Evolutionary conservation across 2,329 filamentous ascomycete genomes (phyloP), one percentile per base, ranked within the genome.

Genomic region (Ophiostoma novo-ulmi): DNA sequence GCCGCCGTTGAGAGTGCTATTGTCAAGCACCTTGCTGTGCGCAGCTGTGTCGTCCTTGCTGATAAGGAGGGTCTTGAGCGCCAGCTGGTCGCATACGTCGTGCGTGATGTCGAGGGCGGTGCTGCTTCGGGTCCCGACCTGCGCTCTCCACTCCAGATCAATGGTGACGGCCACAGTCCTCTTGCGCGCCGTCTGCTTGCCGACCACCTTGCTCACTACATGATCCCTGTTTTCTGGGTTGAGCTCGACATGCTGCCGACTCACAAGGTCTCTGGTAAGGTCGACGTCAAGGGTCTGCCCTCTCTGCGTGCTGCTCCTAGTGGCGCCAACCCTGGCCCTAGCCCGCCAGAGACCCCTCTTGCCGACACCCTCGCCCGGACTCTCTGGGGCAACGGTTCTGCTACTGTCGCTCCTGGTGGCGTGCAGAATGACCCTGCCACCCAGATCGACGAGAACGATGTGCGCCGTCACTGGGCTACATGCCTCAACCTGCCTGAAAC

Each of bases 181-280:
- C 84, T 84, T 6, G 88, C 90, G 3, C 85, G 91, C 66, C 86
- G 88, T 70, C 84, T 85, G 20, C 83, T 94, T 2, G 84, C 88
- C 0, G 81, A 85, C 20, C 87, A 88, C 73, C 83, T 94, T 39
- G 91, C 91, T 1, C 90, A 92, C 73, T 94, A 94, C 79, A 94
- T 94, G 91, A 89, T 94, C 70, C 91, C 91, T 0, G 84, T 89
- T 0, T 79, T 93, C 3, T 94, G 91, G 91, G 88, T 94, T 52
- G 86, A 90, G 75, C 79, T 94, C 41, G 85, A 89, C 2, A 84
- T 85, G 72, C 80, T 94, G 5, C 91, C 91, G 0, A 93, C 91
- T 0, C 89, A 93, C 75, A 88, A 87, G 68, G 91, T 94, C 1
- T 94, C 91, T 17, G 91, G 91, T 26, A 94, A 94, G 80, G 87